Base-by-base conservation (phyloP, 768 basidiomycete genomes). In the Naematelia aurantialba region DNA sequence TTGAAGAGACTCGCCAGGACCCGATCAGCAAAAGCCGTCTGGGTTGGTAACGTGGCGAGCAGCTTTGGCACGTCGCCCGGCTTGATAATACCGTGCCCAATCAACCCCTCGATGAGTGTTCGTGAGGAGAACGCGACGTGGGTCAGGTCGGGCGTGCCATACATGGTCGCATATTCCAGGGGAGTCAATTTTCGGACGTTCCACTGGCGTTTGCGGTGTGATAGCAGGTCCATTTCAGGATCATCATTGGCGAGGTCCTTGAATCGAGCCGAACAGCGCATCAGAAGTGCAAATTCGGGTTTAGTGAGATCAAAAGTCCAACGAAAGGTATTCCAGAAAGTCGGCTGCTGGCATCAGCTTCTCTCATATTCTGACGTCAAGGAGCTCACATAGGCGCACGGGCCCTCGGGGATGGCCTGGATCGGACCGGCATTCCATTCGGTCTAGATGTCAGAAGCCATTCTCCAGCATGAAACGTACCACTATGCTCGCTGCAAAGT, bases 101-200 rank as follows among this genome's bases (percentile, higher is more conserved):
- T 68, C 22, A 76, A 49, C 3, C 75, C 75, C 50, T 76, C 73
- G 24, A 76, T 63, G 31, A 74, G 53, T 8, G 64, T 69, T 14
- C 73, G 50, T 2, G 61, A 61, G 4, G 69, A 70, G 47, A 76
- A 76, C 8, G 52, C 54, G 25, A 66, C 58, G 10, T 19, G 17
- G 3, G 53, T 42, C 2, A 73, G 47, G 34, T 70, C 55, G 3
- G 63, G 63, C 8, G 54, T 44, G 5, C 45, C 49, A 45, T 68
- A 71, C 22, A 59, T 29, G 17, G 30, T 2, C 1, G 53, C 13
- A 21, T 51, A 58, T 1, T 22, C 56, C 5, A 29, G 39, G 2
- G 17, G 27, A 31, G 62, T 56, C 11, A 66, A 55, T 31, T 56
- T 61, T 4, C 49, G 49, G 11, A 59, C 55, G 11, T 29, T 21